These are phyloP conservation scores for Phytophthora vignae DNA, from an alignment of 352 stramenopile species.

Conservation along the genomic window DNA sequence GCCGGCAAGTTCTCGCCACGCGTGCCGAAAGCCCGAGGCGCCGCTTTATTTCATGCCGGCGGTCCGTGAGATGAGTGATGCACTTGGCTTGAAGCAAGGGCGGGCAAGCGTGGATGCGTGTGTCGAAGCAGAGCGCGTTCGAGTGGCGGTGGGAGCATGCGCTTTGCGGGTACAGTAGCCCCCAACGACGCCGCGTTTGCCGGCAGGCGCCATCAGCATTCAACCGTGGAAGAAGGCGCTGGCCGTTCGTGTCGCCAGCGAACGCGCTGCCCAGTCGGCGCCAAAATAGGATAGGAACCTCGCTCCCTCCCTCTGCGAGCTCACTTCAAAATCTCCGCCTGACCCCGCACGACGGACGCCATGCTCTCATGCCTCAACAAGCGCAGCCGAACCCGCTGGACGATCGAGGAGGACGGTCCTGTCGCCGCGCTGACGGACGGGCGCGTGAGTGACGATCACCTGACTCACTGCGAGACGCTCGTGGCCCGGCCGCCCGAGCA, in stretches of 20 bases:
- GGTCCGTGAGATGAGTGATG: neutral
- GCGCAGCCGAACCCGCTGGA: conserved; percentile 22
- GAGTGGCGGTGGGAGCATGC: too few species aligned
- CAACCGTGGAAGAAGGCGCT: neutral
- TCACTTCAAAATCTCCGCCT: neutral
- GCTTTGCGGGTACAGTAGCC: too few species aligned
- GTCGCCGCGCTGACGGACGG: neutral
- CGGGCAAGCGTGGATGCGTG: too few species aligned
- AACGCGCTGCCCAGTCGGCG: neutral
- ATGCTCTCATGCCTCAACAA: conserved; percentile 36
- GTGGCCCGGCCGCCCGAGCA: neutral
- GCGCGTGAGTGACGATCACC: neutral
- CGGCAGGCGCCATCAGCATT: too few species aligned
- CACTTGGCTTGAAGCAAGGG: too few species aligned
- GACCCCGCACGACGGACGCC: neutral
- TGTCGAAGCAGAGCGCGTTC: too few species aligned
- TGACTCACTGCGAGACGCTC: conserved; percentile 2
- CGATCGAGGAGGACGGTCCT: neutral
- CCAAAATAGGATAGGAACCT: conserved; percentile 8
- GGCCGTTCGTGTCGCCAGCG: conserved; percentile 1
- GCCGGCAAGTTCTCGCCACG: neutral
- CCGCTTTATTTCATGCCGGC: neutral
- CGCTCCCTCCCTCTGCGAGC: neutral
- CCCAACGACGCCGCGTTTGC: neutral
- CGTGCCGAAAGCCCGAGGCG: neutral